Base-by-base conservation (phyloP, 768 basidiomycete genomes). In the Boletellus emodensis region DNA sequence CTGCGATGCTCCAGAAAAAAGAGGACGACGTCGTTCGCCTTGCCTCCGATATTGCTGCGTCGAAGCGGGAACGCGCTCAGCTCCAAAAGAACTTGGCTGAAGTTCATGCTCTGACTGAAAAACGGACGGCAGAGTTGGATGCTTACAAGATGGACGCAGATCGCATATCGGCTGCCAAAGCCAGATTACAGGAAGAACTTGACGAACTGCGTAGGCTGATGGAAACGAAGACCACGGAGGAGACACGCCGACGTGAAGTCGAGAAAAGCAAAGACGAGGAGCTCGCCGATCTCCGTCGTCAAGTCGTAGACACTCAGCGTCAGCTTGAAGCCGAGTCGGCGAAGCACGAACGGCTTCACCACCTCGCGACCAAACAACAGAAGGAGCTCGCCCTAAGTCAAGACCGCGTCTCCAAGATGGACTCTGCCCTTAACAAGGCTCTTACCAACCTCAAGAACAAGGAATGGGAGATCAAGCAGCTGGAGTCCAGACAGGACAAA, bases 251-350 rank as follows among this genome's bases (percentile, higher is more conserved):
- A 15, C 79, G 77, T 32, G 90, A 96, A 62, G 91, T 84, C 1
- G 90, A 93, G 65, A 85, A 84, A 67, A 87, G 87, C 68, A 90
- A 85, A 60, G 94, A 97, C 56, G 75, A 81, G 40, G 95, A 99
- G 67, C 81, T 97, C 11, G 66, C 70, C 0, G 76, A 83, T 28
- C 74, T 99, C 6, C 84, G 94, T 18, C 61, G 63, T 10, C 84
- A 91, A 59, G 78, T 80, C 18, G 61, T 64, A 17, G 75, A 76
- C 36, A 69, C 90, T 28, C 85, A 88, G 40, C 72, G 80, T 38
- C 85, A 91, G 32, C 75, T 94, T 15, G 85, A 91, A 43, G 64
- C 74, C 2, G 94, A 99, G 66, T 74, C 76, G 1, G 67, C 80
- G 3, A 90, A 85, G 63, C 83, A 87, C 33, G 75, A 80, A 20